Evolutionary conservation across 2,329 filamentous ascomycete genomes (phyloP), one percentile per base, ranked within the genome.

Genomic region (Alternaria ventricosa): DNA sequence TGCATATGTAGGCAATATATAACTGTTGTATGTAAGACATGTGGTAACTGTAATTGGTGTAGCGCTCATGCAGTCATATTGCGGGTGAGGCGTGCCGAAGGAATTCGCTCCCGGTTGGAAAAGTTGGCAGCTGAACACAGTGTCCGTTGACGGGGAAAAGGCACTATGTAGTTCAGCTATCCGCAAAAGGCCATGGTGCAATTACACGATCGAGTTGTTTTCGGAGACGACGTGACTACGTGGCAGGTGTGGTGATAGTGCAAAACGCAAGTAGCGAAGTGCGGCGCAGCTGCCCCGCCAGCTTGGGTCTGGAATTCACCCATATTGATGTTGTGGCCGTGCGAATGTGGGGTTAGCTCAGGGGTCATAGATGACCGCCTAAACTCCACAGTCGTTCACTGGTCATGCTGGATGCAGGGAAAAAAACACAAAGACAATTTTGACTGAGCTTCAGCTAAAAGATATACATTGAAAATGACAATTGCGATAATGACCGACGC

Each of bases 1-100:
- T 55, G 49, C 57, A 63, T 59, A 56, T 65, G 64, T 36, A 36
- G 36, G 59, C 53, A 62, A 67, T 67, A 63, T 67, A 57, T 10
- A 27, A 11, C 6, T 59, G 43, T 41, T 57, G 30, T 59, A 54
- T 46, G 33, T 36, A 64, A 49, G 55, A 43, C 45, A 20, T 8
- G 15, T 6, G 3, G 49, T 50, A 51, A 28, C 45, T 36, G 13
- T 20, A 47, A 12, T 3, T 15, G 55, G 30, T 12, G 6, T 64
- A 69, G 61, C 55, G 36, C 27, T 30, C 15, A 58, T 49, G 58
- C 30, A 50, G 45, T 15, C 25, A 59, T 53, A 65, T 65, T 61
- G 57, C 62, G 54, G 60, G 6, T 59, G 60, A 65, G 65, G 63
- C 65, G 59, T 51, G 43, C 22, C 22, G 22, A 41, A 55, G 47